Percentiles rank a stretch among this genome's conserved stretches.
Conservation (phyloP, 2,329 filamentous ascomycete genomes). For the Penicillium vulpinum region DNA sequence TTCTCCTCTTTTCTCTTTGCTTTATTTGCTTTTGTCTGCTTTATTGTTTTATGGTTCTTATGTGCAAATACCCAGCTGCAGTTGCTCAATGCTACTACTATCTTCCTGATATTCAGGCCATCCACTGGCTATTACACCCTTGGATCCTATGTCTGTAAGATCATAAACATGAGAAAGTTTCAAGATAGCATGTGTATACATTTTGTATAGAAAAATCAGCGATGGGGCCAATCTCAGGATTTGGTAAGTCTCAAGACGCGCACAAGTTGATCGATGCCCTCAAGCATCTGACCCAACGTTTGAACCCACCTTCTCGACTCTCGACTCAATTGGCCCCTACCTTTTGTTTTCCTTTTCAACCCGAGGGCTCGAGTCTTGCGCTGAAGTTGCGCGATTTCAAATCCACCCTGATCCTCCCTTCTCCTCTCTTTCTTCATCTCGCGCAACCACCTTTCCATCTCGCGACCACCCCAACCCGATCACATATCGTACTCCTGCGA, state of each 20-base stretch:
- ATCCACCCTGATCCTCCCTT: neutral
- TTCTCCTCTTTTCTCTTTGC: neutral
- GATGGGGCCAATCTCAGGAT: neutral
- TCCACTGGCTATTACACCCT: neutral
- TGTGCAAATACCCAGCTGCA: constrained; percentile 14
- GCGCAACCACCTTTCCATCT: neutral
- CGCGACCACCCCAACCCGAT: neutral
- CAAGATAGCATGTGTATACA: neutral
- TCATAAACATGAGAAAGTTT: neutral
- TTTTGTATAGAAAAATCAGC: neutral
- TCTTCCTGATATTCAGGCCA: neutral
- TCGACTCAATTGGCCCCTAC: neutral
- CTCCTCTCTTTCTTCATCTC: neutral
- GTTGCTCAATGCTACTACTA: constrained; percentile 1
- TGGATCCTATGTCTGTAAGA: neutral
- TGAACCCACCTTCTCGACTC: neutral
- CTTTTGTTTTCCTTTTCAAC: neutral
- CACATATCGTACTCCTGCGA: neutral
- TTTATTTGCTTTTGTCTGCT: neutral
- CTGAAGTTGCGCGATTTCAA: neutral
- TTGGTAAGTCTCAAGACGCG: neutral
- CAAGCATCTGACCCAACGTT: neutral
- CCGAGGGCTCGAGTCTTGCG: neutral
- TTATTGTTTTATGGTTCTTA: constrained; percentile 4
- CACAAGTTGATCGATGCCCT: neutral